A percentile compares a stretch with the other conserved stretches of the same genome.
These are phyloP conservation scores for Agaricus blazei DNA, from an alignment of 768 basidiomycete species.

Conservation along the genomic window DNA sequence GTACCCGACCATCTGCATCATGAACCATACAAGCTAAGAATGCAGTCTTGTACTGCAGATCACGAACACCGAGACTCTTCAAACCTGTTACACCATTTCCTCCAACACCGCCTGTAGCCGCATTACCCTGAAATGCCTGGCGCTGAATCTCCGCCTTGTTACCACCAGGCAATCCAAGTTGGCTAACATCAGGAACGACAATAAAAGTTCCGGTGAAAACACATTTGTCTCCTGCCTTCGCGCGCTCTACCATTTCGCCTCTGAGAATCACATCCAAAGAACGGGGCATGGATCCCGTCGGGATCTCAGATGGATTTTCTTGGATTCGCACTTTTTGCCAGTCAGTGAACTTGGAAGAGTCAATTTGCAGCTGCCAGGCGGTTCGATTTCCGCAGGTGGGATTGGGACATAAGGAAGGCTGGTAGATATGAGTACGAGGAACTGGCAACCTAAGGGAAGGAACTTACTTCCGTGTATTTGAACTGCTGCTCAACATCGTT, in stretches of 20 bases:
- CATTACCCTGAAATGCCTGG: conserved; percentile 66
- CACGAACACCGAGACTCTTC: conserved; percentile 91
- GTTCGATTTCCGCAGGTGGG: conserved; percentile 86
- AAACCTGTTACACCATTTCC: conserved; percentile 87
- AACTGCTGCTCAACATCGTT: conserved; percentile 98
- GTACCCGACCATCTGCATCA: conserved; percentile 81
- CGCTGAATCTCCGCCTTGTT: conserved; percentile 88
- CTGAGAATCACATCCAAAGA: conserved; percentile 95
- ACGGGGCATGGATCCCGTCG: conserved; percentile 97
- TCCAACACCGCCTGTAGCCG: conserved; percentile 58
- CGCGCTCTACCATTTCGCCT: conserved; percentile 94
- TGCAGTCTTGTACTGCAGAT: conserved; percentile 97
- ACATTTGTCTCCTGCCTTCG: conserved; percentile 98
- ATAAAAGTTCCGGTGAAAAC: conserved; percentile 98
- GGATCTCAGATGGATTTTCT: conserved; percentile 98
- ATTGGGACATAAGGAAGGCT: conserved; percentile 95
- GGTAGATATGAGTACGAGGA: not conserved
- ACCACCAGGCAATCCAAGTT: conserved; percentile 91
- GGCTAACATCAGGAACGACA: conserved; percentile 96
- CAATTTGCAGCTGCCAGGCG: conserved; percentile 93
- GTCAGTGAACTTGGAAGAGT: conserved; percentile 94
- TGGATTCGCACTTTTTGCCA: conserved; percentile 99
- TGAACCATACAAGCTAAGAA: conserved; percentile 98
- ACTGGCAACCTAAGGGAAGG: not conserved
- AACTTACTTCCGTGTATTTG: conserved; percentile 91